Evolutionary conservation across 768 basidiomycete genomes (phyloP), one percentile per base, ranked within the genome.

Genomic region (Leccinum incarnatum): DNA sequence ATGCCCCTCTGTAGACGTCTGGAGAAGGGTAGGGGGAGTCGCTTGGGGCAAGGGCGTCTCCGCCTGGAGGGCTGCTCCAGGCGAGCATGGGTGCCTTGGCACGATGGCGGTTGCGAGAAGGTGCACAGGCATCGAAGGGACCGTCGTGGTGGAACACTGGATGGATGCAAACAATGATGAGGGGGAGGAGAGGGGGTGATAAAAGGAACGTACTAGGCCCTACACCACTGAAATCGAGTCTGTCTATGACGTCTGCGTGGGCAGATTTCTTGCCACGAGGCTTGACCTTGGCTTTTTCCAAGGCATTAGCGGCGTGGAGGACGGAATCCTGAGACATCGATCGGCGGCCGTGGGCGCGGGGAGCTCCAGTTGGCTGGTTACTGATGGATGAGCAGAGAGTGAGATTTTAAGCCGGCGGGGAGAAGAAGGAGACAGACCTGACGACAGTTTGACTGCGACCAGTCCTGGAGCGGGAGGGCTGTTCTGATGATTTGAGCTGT

Each of bases 111-210:
- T 95, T 95, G 67, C 93, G 88, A 50, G 92, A 93, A 1, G 92
- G 92, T 2, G 92, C 92, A 69, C 91, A 93, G 29, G 92, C 93
- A 69, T 95, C 92, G 71, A 94, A 95, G 12, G 92, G 93, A 30
- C 92, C 92, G 67, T 94, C 93, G 67, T 95, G 92, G 68, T 95
- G 92, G 75, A 94, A 91, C 85, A 91, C 92, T 94, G 63, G 54
- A 29, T 27, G 54, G 55, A 29, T 27, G 54, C 51, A 29, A 25
- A 56, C 53, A 34, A 54, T 19, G 45, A 50, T 56, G 60, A 58
- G 49, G 36, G 34, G 45, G 29, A 32, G 30, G 34, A 29, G 6
- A 56, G 5, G 37, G 27, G 19, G 11, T 17, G 7, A 36, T 61
- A 34, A 58, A 58, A 63, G 56, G 61, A 49, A 83, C 91, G 63